phyloP scores from a whole-genome alignment of 164 flowering plant genomes.

The Cinnamomum chago region DNA sequence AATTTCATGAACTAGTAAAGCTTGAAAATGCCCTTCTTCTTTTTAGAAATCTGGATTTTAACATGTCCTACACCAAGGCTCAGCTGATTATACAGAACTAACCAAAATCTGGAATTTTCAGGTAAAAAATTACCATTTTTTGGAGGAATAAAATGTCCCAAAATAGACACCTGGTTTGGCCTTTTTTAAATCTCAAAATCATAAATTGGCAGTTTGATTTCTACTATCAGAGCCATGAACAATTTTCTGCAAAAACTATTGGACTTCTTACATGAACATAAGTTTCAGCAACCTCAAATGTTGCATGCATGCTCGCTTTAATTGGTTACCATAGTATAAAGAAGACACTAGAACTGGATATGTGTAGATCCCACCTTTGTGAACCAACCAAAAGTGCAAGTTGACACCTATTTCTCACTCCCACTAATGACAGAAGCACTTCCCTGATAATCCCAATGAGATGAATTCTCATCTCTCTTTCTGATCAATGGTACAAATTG shows the following conservation, averaged over 20 bases:
- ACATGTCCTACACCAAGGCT: not conserved
- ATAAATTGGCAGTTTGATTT: not conserved
- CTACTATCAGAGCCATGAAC: not conserved
- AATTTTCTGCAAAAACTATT: not conserved
- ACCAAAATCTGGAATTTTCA: not conserved
- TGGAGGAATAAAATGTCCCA: too few species aligned
- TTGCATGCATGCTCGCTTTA: not conserved
- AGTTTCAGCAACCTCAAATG: too few species aligned
- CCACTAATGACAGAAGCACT: not conserved
- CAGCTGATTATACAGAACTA: not conserved
- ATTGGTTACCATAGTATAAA: not conserved
- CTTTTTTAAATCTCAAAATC: too few species aligned
- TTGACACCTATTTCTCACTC: not conserved
- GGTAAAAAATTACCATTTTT: too few species aligned
- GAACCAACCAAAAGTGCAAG: too few species aligned
- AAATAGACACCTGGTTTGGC: too few species aligned
- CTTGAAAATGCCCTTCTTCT: not conserved
- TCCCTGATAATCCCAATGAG: not conserved
- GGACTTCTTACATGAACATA: not conserved
- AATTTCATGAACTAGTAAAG: not conserved
- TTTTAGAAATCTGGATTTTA: not conserved
- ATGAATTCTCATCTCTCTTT: not conserved
- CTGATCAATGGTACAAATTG: not conserved
- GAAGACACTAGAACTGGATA: not conserved
- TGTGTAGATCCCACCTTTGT: not conserved